Evolutionary conservation across 2,329 filamentous ascomycete genomes (phyloP).

Genomic region (Calonectria multiphialidica): DNA sequence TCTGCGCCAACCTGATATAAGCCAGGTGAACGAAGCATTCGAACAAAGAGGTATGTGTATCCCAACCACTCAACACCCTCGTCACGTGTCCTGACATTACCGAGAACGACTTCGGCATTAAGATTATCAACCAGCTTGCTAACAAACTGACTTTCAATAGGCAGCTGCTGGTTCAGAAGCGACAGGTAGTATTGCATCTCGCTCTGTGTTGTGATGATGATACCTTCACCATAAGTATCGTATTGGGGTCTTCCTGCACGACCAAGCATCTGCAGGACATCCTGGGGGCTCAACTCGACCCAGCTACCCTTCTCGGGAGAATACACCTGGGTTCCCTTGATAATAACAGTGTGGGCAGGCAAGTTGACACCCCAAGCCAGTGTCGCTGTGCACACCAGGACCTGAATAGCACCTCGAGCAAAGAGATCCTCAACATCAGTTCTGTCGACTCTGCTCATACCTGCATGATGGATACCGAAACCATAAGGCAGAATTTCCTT

Average conservation of each 20-base stretch:
- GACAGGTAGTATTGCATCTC: constrained; percentile 99
- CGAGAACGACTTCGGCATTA: constrained; percentile 95
- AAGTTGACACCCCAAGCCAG: constrained; percentile 99
- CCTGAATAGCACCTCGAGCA: constrained; percentile 89
- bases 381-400: constrained; percentile 97
- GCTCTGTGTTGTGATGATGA: constrained; percentile 95
- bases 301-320: constrained; percentile 98
- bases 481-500: constrained; percentile 97
- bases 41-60: constrained; percentile 97
- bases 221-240: constrained; percentile 97
- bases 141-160: constrained; percentile 96
- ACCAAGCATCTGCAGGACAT: constrained; percentile 98
- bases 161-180: constrained; percentile 94
- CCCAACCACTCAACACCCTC: constrained; percentile 99
- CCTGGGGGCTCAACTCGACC: constrained; percentile 97
- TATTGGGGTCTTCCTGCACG: constrained; percentile 97
- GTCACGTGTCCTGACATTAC: constrained; percentile 90
- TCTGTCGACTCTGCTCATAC: constrained; percentile 95
- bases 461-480: constrained; percentile 98
- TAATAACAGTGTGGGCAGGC: constrained; percentile 97
- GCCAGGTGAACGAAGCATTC: constrained; percentile 95
- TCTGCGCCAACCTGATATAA: constrained; percentile 96
- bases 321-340: constrained; percentile 98
- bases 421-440: constrained; percentile 96
- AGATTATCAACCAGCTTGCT: constrained; percentile 95